These are phyloP conservation scores for Syzygium aqueum DNA, from an alignment of 345 rosid genomes.

Conservation along the genomic window DNA sequence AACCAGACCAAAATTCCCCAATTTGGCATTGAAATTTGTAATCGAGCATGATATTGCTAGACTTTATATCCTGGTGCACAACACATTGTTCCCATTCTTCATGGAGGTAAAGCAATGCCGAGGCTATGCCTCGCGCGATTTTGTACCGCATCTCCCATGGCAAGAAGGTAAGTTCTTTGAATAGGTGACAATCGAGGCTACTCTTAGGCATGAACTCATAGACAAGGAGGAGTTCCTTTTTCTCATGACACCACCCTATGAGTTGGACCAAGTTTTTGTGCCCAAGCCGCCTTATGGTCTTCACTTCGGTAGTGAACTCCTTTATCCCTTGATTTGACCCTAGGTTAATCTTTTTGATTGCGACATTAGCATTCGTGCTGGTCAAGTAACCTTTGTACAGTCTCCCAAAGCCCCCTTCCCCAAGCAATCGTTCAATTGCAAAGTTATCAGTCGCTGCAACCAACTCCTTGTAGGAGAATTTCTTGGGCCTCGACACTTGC, in stretches of 20 bases:
- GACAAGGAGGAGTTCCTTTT: background rate
- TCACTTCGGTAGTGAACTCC: background rate
- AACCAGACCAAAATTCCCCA: background rate
- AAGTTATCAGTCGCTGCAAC: no score
- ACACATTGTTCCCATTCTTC: background rate
- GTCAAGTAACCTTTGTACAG: background rate
- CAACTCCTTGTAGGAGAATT: background rate
- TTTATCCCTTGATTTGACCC: background rate
- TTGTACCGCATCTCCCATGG: background rate
- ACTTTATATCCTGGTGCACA: background rate
- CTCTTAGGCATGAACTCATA: background rate
- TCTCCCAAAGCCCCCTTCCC: background rate
- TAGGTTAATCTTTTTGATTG: background rate
- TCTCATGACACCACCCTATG: background rate
- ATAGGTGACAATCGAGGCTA: background rate
- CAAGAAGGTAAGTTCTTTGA: background rate
- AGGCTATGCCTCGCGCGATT: background rate
- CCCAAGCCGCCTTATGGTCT: background rate
- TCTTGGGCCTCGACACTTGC: background rate
- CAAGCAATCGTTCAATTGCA: background rate
- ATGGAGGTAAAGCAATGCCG: background rate
- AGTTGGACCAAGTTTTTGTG: background rate
- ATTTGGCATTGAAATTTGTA: background rate
- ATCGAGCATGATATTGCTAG: background rate
- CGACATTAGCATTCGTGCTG: background rate